Conservation (phyloP, 768 basidiomycete species). For the Kwoniella sp. region DNA sequence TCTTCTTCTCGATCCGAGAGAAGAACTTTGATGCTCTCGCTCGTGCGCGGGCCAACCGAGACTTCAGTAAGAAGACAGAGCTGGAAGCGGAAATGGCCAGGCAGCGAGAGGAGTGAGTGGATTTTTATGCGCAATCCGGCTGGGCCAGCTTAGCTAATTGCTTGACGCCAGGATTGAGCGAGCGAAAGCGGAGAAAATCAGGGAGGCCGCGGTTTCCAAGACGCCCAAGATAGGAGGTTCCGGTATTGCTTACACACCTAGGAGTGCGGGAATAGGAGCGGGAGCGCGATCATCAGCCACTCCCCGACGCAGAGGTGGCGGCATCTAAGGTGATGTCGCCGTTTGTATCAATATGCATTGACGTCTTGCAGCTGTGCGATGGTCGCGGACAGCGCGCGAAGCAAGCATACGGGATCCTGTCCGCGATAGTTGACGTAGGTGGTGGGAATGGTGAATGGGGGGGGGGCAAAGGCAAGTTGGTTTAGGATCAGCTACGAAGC, state of each 20-base stretch:
- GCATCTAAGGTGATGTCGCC: constrained; percentile 44
- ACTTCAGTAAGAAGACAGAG: constrained; percentile 87
- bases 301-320: constrained; percentile 41
- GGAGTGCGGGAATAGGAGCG: constrained; percentile 48
- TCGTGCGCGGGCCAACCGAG: constrained; percentile 64
- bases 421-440: too few relatives aligned
- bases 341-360: too few relatives aligned
- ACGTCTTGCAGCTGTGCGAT: too few relatives aligned
- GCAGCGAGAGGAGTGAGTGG: constrained; percentile 48
- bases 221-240: constrained; percentile 46
- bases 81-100: constrained; percentile 85
- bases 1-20: constrained; percentile 96
- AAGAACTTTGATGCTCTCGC: constrained; percentile 93
- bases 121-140: not conserved
- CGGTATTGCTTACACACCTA: constrained; percentile 37
- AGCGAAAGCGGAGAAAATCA: constrained; percentile 40
- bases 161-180: constrained; percentile 36
- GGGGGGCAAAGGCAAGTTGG: too few relatives aligned
- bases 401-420: too few relatives aligned
- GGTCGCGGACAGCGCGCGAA: too few relatives aligned
- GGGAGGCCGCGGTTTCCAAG: constrained; percentile 28
- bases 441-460: too few relatives aligned
- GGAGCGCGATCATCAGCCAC: constrained; percentile 43
- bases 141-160: not conserved
- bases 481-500: too few relatives aligned